Evolutionary conservation across 2,329 filamentous ascomycete species (phyloP), one percentile per base, ranked within the genome.

Genomic region (Trichoderma endophyticum): DNA sequence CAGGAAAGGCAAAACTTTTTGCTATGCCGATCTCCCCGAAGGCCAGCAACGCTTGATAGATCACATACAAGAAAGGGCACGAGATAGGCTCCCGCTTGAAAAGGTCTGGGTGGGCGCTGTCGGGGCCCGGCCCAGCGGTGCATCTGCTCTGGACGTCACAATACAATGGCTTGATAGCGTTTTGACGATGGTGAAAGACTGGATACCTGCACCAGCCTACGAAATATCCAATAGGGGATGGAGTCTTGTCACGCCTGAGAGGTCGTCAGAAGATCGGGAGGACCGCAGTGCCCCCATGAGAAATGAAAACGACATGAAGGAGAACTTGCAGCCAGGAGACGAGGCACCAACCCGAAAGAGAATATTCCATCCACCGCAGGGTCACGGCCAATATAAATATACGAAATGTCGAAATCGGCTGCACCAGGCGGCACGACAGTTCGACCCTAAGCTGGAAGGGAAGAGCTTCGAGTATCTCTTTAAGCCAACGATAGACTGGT

Each of bases 401-500:
- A 80, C 80, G 0, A 80, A 77, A 56, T 86, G 84, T 75, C 74
- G 74, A 32, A 89, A 89, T 71, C 73, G 77, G 5, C 79, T 89
- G 24, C 83, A 83, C 73, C 81, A 84, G 48, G 76, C 78, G 51
- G 82, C 83, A 5, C 59, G 77, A 64, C 70, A 71, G 12, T 30
- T 59, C 39, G 62, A 63, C 21, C 72, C 36, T 26, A 60, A 32
- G 21, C 32, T 61, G 12, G 54, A 36, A 30, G 43, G 57, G 43
- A 68, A 64, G 18, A 59, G 74, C 43, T 73, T 73, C 6, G 66
- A 76, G 30, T 88, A 83, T 75, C 76, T 76, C 18, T 89, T 85
- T 74, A 77, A 76, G 56, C 82, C 85, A 9, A 89, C 88, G 2
- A 72, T 80, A 72, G 78, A 84, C 5, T 90, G 88, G 88, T 90